Percentiles rank a stretch among this genome's conserved stretches.
phyloP scores from a whole-genome alignment of 2,329 filamentous ascomycete genomes.

The Plenodomus biglobosus region DNA sequence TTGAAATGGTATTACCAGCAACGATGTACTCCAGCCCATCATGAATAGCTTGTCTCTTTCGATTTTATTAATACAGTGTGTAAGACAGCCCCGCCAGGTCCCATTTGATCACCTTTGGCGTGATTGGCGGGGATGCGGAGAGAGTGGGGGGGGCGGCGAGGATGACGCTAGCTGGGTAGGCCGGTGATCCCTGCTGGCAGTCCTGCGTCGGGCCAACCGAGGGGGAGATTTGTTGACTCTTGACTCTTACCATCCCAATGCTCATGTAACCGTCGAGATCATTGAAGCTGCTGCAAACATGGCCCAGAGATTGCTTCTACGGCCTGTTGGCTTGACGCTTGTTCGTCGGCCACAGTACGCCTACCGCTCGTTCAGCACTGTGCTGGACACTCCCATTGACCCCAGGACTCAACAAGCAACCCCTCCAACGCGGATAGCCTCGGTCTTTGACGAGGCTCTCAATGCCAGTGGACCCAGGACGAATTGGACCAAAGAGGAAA shows the following conservation, averaged over 20 bases:
- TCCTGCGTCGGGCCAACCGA: not conserved
- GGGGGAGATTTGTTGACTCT: not conserved
- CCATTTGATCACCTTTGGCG: not conserved
- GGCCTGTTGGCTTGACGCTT: conserved; percentile 9
- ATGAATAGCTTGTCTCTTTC: no score
- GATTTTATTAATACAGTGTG: not conserved
- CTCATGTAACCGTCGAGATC: not conserved
- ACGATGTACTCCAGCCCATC: no score
- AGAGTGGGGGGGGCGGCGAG: not conserved
- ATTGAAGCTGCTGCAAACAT: not conserved
- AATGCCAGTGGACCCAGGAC: conserved; percentile 64
- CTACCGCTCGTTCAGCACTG: conserved; percentile 33
- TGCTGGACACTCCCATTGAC: conserved; percentile 34
- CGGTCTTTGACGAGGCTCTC: conserved; percentile 53
- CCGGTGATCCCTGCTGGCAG: no score
- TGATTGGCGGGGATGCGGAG: not conserved
- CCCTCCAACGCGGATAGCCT: conserved; percentile 12
- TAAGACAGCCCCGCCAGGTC: not conserved
- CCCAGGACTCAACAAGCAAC: conserved; percentile 25
- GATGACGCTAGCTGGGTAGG: not conserved
- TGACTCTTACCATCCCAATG: not conserved
- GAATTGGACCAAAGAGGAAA: conserved; percentile 80
- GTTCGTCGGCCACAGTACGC: not conserved
- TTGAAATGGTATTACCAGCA: no score
- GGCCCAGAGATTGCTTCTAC: conserved; percentile 10